Evolutionary conservation across 805 yeast species (phyloP), one percentile per base, ranked within the genome.

Genomic region (Ogataea polymorpha): DNA sequence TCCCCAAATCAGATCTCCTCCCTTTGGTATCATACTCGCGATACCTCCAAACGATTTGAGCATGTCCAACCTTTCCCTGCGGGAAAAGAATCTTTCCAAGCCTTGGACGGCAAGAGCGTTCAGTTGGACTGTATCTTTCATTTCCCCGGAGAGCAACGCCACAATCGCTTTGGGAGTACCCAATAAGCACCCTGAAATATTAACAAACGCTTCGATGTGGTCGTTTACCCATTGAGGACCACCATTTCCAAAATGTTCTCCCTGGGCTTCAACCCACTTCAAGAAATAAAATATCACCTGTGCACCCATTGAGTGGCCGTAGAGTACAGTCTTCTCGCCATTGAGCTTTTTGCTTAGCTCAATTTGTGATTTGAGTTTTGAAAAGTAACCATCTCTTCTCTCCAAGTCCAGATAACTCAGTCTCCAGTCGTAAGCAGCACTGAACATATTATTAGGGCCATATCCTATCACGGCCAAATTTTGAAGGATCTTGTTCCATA

Each of bases 361-460:
- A 40, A 91, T 80, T 53, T 78, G 81, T 16, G 67, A 53, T 65
- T 89, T 87, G 45, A 93, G 68, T 53, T 79, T 81, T 10, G 88
- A 66, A 58, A 93, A 93, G 65, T 87, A 93, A 3, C 79, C 80
- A 57, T 93, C 99, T 44, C 99, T 74, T 41, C 72, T 71, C 60
- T 93, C 99, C 40, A 93, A 67, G 60, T 93, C 98, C 37, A 86
- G 65, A 60, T 87, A 93, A 0, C 95, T 83, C 51, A 93, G 72
- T 58, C 99, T 77, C 99, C 99, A 93, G 62, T 93, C 99, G 62
- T 93, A 93, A 1, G 96, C 75, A 1, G 98, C 99, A 40, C 90
- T 82, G 23, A 74, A 58, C 97, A 93, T 89, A 54, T 76, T 86
- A 52, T 87, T 83, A 2, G 96, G 91, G 35, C 87, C 96, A 63